Evolutionary conservation across 225 moss, liverwort and hornwort genomes (phyloP).

Genomic region (Ulota crispa): DNA sequence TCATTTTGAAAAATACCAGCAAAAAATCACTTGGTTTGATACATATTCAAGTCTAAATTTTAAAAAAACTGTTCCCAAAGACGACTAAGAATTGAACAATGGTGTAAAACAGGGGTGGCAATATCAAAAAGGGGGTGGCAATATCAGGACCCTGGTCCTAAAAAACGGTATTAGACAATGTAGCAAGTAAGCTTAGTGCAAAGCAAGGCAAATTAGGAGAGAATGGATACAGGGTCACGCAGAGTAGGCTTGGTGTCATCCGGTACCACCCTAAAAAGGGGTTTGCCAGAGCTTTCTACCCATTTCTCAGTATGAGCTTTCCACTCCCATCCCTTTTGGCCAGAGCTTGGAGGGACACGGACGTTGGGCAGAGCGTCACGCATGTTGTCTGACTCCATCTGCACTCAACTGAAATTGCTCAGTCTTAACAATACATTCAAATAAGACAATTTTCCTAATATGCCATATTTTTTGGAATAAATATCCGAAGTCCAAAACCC

Average conservation of each 20-base stretch:
- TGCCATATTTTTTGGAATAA: too few relatives aligned
- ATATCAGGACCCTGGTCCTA: too few relatives aligned
- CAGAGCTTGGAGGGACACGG: constrained; percentile 12
- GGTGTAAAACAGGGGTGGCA: too few relatives aligned
- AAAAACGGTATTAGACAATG: background rate
- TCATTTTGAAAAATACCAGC: too few relatives aligned
- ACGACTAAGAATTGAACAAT: too few relatives aligned
- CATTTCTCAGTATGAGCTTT: constrained; percentile 54
- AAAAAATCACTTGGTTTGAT: too few relatives aligned
- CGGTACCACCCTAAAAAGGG: constrained; percentile 45
- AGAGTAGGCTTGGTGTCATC: constrained; percentile 65
- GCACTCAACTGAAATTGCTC: background rate
- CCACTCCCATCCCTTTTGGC: constrained; percentile 46
- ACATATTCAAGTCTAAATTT: too few relatives aligned
- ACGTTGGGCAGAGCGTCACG: constrained; percentile 16
- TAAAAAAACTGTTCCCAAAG: too few relatives aligned
- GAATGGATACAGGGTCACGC: constrained; percentile 60
- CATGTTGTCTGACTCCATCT: constrained; percentile 29
- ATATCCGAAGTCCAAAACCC: too few relatives aligned
- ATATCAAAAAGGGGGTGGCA: too few relatives aligned
- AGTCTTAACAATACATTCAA: background rate
- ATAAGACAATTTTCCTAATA: background rate
- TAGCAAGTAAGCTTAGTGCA: background rate
- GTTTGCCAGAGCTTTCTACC: constrained; percentile 55
- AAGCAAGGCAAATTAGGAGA: constrained; percentile 5